Conservation (phyloP, 2,329 filamentous ascomycete genomes). For the Hymenoscyphus infarciens region DNA sequence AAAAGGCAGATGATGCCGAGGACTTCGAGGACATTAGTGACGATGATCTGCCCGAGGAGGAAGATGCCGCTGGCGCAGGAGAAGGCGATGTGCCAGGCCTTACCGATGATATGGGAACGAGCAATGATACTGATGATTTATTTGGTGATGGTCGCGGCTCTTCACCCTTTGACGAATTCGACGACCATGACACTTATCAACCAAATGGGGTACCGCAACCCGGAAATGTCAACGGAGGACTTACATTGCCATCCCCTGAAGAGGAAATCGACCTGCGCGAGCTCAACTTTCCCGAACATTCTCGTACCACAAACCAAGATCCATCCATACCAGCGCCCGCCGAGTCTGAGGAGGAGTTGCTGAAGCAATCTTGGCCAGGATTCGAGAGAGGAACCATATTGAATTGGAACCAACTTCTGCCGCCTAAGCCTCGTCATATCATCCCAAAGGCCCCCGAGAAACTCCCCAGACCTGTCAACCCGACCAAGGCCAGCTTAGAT, state of each 20-base stretch:
- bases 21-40: conserved; percentile 92
- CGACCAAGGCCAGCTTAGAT: conserved; percentile 85
- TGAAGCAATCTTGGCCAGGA: conserved; percentile 76
- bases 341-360: conserved; percentile 69
- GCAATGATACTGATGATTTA: conserved; percentile 59
- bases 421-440: conserved; percentile 73
- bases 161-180: conserved; percentile 31
- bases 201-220: conserved; percentile 20
- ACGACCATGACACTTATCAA: conserved; percentile 22
- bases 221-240: conserved; percentile 17
- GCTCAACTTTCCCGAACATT: conserved; percentile 45
- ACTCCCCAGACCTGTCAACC: conserved; percentile 75
- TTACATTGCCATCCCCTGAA: conserved; percentile 24
- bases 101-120: conserved; percentile 58
- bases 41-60: conserved; percentile 83
- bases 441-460: conserved; percentile 75
- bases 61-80: conserved; percentile 42
- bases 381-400: conserved; percentile 74
- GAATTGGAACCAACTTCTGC: conserved; percentile 78
- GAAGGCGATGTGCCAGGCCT: conserved; percentile 31
- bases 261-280: conserved; percentile 33
- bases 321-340: conserved; percentile 64
- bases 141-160: conserved; percentile 56
- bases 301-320: conserved; percentile 50
- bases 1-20: conserved; percentile 88